These are phyloP conservation scores for Coniochaeta ligniaria DNA, from an alignment of 2,329 filamentous ascomycete genomes.

Conservation along the genomic window DNA sequence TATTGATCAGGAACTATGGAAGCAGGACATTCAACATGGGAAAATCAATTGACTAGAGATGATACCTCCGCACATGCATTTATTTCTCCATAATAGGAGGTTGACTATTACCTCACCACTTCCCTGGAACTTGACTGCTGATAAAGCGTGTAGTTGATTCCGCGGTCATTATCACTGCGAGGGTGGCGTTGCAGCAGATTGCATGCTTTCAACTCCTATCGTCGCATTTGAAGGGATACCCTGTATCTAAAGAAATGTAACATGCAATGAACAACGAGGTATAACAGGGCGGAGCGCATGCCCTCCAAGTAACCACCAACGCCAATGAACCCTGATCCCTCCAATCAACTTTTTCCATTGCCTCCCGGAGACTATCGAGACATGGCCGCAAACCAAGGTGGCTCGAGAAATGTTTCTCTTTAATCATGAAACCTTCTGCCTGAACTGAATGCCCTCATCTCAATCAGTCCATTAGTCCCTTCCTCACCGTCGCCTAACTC, in stretches of 20 bases:
- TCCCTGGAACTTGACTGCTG: neutral
- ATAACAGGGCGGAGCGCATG: neutral
- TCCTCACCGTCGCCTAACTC: neutral
- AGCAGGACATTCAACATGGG: neutral
- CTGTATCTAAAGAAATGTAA: neutral
- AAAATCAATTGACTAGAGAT: neutral
- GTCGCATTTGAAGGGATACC: neutral
- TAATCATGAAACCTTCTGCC: neutral
- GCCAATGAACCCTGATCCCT: neutral
- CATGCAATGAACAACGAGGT: neutral
- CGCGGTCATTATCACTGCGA: neutral
- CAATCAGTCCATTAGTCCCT: neutral
- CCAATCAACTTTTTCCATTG: neutral
- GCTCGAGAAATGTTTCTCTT: neutral
- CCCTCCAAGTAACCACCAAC: neutral
- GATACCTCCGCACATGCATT: neutral
- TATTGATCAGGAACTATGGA: neutral
- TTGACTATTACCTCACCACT: neutral
- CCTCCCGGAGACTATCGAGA: neutral
- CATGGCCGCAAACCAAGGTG: neutral
- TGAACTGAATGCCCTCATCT: neutral
- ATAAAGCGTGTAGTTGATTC: neutral
- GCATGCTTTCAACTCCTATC: neutral
- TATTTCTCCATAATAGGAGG: neutral
- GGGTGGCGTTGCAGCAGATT: neutral